Percentiles rank a stretch among this genome's conserved stretches.
Evolutionary conservation across 202 grass and related monocot species (phyloP).

Genomic region (Brachypodium distachyon): DNA sequence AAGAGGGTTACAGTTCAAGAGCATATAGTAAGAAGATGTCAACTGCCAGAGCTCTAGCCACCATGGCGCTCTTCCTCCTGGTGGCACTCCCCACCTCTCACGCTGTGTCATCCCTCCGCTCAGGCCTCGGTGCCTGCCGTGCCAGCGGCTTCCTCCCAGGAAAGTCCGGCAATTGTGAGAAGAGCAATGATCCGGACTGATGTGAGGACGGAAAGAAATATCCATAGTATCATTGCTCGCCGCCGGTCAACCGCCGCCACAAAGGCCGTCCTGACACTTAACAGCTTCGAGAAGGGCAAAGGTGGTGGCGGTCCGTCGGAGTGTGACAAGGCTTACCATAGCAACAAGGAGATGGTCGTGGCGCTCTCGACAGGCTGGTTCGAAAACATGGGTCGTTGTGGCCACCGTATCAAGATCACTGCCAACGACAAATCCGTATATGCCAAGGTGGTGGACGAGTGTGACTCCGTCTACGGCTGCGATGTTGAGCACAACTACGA

Average conservation of each 20-base stretch:
- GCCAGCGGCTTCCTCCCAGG: constrained; percentile 32
- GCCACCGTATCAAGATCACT: constrained; percentile 12
- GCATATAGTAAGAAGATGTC: neutral
- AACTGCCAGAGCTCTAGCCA: neutral
- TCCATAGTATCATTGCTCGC: constrained; percentile 30
- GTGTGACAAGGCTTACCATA: constrained; percentile 42
- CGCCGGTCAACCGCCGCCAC: constrained; percentile 15
- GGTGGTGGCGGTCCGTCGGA: constrained; percentile 31
- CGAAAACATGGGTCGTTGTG: constrained; percentile 6
- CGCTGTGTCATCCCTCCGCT: neutral
- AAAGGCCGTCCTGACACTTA: constrained; percentile 13
- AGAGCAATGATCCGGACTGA: constrained; percentile 31
- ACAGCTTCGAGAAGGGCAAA: constrained; percentile 29
- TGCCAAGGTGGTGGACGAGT: constrained; percentile 50
- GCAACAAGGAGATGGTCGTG: constrained; percentile 23
- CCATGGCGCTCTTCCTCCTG: constrained; percentile 2
- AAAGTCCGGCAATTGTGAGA: constrained; percentile 28
- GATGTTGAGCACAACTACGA: constrained; percentile 32
- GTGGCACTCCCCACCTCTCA: constrained; percentile 1
- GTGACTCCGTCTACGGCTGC: constrained; percentile 42
- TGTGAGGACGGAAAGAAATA: constrained; percentile 37
- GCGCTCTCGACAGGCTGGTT: constrained; percentile 35
- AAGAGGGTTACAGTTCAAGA: neutral
- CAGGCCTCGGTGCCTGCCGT: neutral
- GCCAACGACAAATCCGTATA: constrained; percentile 12